Percentiles rank a stretch among this genome's conserved stretches.
phyloP scores from a whole-genome alignment of 1,139 yeast genomes.

The Hansenula lynferdii region DNA sequence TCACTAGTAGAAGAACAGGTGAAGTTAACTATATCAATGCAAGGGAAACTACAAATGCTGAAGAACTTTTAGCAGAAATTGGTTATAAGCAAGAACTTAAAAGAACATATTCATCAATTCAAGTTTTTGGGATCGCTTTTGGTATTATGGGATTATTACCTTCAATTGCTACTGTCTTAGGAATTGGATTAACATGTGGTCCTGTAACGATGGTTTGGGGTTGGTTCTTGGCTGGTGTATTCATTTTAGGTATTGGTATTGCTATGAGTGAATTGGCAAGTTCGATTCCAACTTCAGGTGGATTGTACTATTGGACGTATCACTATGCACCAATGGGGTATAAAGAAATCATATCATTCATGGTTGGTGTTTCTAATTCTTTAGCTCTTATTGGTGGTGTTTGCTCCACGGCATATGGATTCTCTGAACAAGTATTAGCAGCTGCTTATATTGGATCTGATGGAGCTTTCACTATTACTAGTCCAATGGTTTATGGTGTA shows the following conservation, averaged over 20 bases:
- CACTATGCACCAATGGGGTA: neutral
- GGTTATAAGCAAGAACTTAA: neutral
- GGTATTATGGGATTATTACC: neutral
- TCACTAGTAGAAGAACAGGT: neutral
- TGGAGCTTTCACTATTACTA: neutral
- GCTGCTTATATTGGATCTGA: neutral
- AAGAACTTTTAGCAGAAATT: neutral
- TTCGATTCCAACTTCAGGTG: neutral
- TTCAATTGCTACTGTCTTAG: neutral
- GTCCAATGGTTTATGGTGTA: neutral
- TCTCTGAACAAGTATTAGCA: neutral
- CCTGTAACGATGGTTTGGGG: neutral
- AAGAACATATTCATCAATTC: neutral
- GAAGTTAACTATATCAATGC: slow-evolving; percentile 7
- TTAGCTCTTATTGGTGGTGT: neutral
- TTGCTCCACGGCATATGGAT: neutral
- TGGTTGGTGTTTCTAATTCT: neutral
- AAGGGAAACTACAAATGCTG: slow-evolving; percentile 2
- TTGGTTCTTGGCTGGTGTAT: neutral
- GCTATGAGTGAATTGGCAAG: neutral
- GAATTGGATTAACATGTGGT: neutral
- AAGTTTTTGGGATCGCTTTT: neutral
- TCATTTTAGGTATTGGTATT: neutral
- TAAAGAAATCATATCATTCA: neutral
- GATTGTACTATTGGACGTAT: neutral